Conservation (phyloP, 495 filamentous ascomycete genomes). For the Annulohypoxylon maeteangense region DNA sequence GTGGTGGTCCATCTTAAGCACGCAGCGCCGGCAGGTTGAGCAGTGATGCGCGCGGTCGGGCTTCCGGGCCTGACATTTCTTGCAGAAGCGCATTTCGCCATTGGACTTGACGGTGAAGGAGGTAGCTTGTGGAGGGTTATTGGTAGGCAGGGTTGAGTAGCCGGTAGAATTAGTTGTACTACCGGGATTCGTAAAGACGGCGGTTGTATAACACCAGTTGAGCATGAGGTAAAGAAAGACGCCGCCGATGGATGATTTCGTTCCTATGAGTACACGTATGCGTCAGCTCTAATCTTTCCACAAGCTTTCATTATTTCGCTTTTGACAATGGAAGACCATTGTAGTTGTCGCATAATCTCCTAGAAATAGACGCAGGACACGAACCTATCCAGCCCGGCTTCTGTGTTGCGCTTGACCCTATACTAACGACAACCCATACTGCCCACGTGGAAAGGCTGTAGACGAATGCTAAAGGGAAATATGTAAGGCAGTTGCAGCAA, state of each 20-base stretch:
- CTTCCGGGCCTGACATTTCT: constrained; percentile 94
- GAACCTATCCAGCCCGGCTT: constrained; percentile 75
- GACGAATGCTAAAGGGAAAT: constrained; percentile 89
- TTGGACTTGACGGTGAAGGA: constrained; percentile 91
- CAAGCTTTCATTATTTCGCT: too few species aligned
- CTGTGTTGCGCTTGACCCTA: constrained; percentile 67
- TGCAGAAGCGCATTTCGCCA: constrained; percentile 88
- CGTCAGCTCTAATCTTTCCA: not conserved
- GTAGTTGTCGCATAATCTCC: not conserved
- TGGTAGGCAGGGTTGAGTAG: constrained; percentile 63
- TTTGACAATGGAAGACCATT: too few species aligned
- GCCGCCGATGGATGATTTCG: constrained; percentile 64
- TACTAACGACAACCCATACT: constrained; percentile 82
- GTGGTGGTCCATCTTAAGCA: constrained; percentile 99
- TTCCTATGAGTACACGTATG: constrained; percentile 50
- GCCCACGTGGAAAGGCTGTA: constrained; percentile 92
- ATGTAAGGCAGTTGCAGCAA: constrained; percentile 82
- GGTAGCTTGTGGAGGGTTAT: constrained; percentile 63
- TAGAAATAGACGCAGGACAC: constrained; percentile 33
- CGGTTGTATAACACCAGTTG: constrained; percentile 87
- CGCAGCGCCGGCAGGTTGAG: constrained; percentile 89
- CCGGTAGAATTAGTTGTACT: constrained; percentile 64
- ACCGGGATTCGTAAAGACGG: constrained; percentile 92
- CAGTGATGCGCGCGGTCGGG: constrained; percentile 98
- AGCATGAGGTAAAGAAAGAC: constrained; percentile 79